phyloP scores from a whole-genome alignment of 495 filamentous ascomycete species.

The Terfezia claveryi region DNA sequence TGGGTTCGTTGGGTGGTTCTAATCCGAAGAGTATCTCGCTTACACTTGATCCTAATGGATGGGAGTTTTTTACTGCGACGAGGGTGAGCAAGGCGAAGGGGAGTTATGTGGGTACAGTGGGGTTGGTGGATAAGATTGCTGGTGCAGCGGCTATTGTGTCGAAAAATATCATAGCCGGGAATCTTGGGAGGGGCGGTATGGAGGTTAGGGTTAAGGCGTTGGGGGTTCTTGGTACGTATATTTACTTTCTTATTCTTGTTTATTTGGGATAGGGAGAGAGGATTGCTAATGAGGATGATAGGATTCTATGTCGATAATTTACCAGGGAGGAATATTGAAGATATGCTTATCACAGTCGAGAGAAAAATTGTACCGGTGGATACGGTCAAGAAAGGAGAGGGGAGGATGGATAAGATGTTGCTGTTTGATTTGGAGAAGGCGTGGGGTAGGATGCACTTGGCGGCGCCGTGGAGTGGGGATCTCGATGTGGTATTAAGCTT shows the following conservation, averaged over 20 bases:
- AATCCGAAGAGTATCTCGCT: conserved; percentile 31
- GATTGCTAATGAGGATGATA: no score
- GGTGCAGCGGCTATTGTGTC: conserved; percentile 54
- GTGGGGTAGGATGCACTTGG: conserved; percentile 51
- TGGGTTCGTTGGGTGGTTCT: conserved; percentile 21
- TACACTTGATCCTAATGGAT: conserved; percentile 38
- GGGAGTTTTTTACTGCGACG: conserved; percentile 64
- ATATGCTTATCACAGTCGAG: conserved; percentile 56
- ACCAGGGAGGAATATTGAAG: conserved; percentile 31
- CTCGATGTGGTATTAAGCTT: conserved; percentile 39
- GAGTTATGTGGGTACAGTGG: conserved; percentile 40
- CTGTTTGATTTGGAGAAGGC: conserved; percentile 49
- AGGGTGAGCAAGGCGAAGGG: conserved; percentile 26
- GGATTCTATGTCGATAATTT: conserved; percentile 50
- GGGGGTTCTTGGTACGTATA: conserved; percentile 34
- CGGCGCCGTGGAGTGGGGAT: conserved; percentile 68
- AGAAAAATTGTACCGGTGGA: conserved; percentile 42
- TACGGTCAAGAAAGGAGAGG: conserved; percentile 38
- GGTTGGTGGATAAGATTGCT: conserved; percentile 73
- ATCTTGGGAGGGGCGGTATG: conserved; percentile 40
- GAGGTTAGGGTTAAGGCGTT: conserved; percentile 68
- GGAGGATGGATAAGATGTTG: conserved; percentile 33
- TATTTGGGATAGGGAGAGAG: no score
- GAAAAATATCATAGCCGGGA: conserved; percentile 35
- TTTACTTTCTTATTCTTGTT: no score